Conservation (phyloP, 352 stramenopile genomes). For the Globisporangium viniferum region DNA sequence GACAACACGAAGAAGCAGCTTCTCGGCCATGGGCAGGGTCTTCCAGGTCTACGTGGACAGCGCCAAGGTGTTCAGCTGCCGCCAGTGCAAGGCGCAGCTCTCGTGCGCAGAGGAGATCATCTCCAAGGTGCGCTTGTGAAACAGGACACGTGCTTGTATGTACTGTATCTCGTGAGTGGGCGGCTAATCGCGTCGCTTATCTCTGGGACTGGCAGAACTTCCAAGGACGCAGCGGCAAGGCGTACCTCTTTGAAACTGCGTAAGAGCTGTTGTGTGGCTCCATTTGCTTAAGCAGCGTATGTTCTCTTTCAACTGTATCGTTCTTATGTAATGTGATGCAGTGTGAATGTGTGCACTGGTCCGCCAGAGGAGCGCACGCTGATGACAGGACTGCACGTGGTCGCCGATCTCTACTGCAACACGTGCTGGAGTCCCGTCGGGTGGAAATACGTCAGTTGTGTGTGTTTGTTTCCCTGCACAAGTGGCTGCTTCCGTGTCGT, state of each 20-base stretch:
- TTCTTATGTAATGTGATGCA: conserved; percentile 9
- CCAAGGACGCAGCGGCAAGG: conserved; percentile 81
- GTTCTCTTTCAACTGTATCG: background rate
- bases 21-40: conserved; percentile 55
- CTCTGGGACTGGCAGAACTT: conserved; percentile 51
- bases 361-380: conserved; percentile 89
- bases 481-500: background rate
- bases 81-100: conserved; percentile 89
- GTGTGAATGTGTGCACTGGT: conserved; percentile 87
- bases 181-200: background rate
- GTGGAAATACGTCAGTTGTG: conserved; percentile 88
- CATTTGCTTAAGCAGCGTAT: background rate
- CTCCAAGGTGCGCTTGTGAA: conserved; percentile 80
- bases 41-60: conserved; percentile 92
- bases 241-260: conserved; percentile 91
- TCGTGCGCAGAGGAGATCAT: conserved; percentile 93
- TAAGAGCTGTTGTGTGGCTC: conserved; percentile 22
- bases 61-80: conserved; percentile 88
- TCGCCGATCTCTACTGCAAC: conserved; percentile 94
- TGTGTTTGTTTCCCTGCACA: background rate
- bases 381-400: conserved; percentile 93
- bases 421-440: conserved; percentile 88
- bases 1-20: background rate
- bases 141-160: background rate
- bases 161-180: background rate